Base-by-base conservation (phyloP, 768 basidiomycete species). In the Tricholoma furcatifolium region DNA sequence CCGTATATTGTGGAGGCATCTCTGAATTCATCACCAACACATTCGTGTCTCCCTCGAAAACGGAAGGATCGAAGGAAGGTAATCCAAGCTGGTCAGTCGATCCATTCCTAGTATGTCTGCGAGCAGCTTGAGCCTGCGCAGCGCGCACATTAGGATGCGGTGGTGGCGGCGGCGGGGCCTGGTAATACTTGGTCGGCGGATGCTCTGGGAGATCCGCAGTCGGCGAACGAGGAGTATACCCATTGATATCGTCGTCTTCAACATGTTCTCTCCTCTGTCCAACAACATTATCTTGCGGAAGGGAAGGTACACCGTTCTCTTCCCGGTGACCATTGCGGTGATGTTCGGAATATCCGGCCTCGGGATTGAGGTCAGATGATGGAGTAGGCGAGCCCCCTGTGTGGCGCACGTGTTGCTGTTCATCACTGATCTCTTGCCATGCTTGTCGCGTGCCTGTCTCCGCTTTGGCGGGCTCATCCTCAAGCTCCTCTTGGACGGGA, bases 401-500 rank as follows among this genome's bases (percentile, higher is more conserved):
- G 47, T 62, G 69, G 53, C 70, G 68, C 38, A 64, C 56, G 39
- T 69, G 67, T 48, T 70, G 67, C 15, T 27, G 27, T 27, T 56
- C 61, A 27, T 67, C 62, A 51, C 70, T 66, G 68, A 70, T 53
- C 49, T 60, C 54, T 58, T 61, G 41, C 68, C 64, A 56, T 4
- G 54, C 46, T 14, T 69, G 63, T 30, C 62, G 65, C 14, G 64
- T 53, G 54, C 59, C 55, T 32, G 49, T 56, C 14, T 58, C 66
- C 30, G 67, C 71, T 60, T 75, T 77, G 21, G 67, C 67, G 15
- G 75, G 68, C 56, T 88, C 85, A 59, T 88, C 87, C 60, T 88
- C 87, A 24, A 78, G 77, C 55, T 88, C 87, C 63, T 90, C 88
- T 65, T 91, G 88, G 2, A 89, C 79, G 17, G 88, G 88, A 21